These are phyloP conservation scores for Nothophoma quercina DNA, from an alignment of 2,329 filamentous ascomycete genomes.

Conservation along the genomic window DNA sequence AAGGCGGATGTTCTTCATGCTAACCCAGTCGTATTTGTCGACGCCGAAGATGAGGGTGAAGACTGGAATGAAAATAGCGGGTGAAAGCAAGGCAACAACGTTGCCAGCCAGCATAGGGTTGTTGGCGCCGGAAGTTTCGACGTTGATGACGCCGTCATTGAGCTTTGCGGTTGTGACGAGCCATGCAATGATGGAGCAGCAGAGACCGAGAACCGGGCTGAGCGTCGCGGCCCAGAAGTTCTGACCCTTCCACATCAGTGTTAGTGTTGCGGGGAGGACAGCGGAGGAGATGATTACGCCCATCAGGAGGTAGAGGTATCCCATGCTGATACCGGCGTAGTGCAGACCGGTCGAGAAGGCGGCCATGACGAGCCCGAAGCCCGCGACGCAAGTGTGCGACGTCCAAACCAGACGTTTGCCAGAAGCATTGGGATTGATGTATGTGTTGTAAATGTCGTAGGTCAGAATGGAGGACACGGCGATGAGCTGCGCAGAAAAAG, in stretches of 20 bases:
- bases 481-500: slow-evolving; percentile 56
- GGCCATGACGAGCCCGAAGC: slow-evolving; percentile 82
- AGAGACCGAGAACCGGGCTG: slow-evolving; percentile 72
- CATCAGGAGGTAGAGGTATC: slow-evolving; percentile 89
- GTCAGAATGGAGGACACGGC: slow-evolving; percentile 86
- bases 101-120: slow-evolving; percentile 85
- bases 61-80: slow-evolving; percentile 75
- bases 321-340: slow-evolving; percentile 65
- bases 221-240: slow-evolving; percentile 75
- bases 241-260: slow-evolving; percentile 81
- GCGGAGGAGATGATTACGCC: slow-evolving; percentile 87
- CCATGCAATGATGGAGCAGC: slow-evolving; percentile 67
- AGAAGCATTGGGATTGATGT: slow-evolving; percentile 78
- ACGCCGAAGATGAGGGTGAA: slow-evolving; percentile 71
- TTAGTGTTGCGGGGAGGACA: slow-evolving; percentile 81
- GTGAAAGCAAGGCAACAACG: slow-evolving; percentile 79
- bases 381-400: slow-evolving; percentile 74
- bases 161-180: slow-evolving; percentile 45
- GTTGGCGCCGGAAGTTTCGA: slow-evolving; percentile 69
- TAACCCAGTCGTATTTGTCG: slow-evolving; percentile 85
- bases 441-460: slow-evolving; percentile 87
- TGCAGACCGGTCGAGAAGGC: slow-evolving; percentile 76
- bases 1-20: slow-evolving; percentile 79
- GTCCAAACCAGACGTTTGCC: slow-evolving; percentile 81
- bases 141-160: slow-evolving; percentile 43